Percentiles rank a stretch among this genome's conserved stretches.
Evolutionary conservation across 2,329 filamentous ascomycete species (phyloP).

Genomic region (Dendrostoma leiphaemia): DNA sequence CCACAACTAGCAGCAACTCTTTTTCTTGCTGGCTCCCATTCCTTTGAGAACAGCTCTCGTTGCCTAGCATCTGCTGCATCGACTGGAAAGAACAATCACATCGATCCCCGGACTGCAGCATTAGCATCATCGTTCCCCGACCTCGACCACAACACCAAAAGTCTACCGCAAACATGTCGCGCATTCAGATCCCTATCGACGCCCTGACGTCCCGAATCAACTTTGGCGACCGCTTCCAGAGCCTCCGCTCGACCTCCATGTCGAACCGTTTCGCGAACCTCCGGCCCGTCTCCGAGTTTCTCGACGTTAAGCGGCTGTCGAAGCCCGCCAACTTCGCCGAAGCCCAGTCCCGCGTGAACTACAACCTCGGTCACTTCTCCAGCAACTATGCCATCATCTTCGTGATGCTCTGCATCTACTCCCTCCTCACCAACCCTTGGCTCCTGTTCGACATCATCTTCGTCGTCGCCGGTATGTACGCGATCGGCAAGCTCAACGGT

Average conservation of each 20-base stretch:
- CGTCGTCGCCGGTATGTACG: slow-evolving; percentile 80
- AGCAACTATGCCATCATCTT: slow-evolving; percentile 98
- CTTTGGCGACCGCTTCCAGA: slow-evolving; percentile 78
- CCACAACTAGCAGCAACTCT: background rate
- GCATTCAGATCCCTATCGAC: slow-evolving; percentile 91
- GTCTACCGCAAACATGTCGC: slow-evolving; percentile 57
- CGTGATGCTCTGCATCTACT: slow-evolving; percentile 93
- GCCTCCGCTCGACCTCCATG: slow-evolving; percentile 76
- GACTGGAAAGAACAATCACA: no score
- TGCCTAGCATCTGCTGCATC: background rate
- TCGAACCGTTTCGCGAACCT: slow-evolving; percentile 87
- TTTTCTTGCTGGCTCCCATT: background rate
- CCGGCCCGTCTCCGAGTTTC: slow-evolving; percentile 86
- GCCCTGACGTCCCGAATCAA: slow-evolving; percentile 88
- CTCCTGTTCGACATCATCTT: slow-evolving; percentile 92
- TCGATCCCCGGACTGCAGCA: no score
- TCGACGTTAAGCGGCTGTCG: slow-evolving; percentile 92
- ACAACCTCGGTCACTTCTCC: slow-evolving; percentile 95
- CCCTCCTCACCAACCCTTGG: slow-evolving; percentile 79
- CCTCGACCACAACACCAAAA: background rate
- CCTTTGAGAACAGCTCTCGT: background rate
- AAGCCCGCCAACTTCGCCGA: slow-evolving; percentile 92
- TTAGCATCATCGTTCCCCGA: background rate
- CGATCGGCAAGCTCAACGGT: slow-evolving; percentile 87
- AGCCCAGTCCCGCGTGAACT: slow-evolving; percentile 89